Evolutionary conservation across 2,329 filamentous ascomycete species (phyloP), one percentile per base, ranked within the genome.

Genomic region (Penicillium sp.): DNA sequence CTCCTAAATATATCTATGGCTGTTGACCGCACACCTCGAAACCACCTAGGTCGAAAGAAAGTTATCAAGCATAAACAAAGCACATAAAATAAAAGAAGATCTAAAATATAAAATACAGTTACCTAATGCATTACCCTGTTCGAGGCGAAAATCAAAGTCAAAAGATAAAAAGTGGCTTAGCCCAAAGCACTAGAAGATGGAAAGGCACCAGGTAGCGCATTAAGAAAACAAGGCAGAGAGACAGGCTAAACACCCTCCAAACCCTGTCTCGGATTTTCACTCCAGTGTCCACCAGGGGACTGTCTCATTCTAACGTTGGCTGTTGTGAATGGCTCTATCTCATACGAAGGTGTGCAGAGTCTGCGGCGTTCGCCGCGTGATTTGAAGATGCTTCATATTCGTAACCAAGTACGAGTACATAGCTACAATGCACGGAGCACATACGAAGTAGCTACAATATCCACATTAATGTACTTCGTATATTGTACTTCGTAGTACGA

Each of bases 191-290:
- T 43, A 52, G 49, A 21, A 15, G 13, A 17, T 50, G 36, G 19
- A 23, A 33, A 45, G 25, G 6, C 43, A 45, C 13, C 7, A 23
- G 12, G 36, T 57, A 58, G 58, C 49, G 57, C 39, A 55, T 44
- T 47, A 39, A 38, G 50, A 60, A 63, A 66, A 61, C 60, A 66
- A 61, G 64, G 64, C 59, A 66, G 52, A 47, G 25, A 50, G 49
- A 49, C 31, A 59, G 48, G 45, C 57, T 55, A 65, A 58, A 33
- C 19, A 19, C 27, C 31, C 13, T 19, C 23, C 27, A 48, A 57
- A 52, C 51, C 54, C 55, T 61, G 61, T 64, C 63, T 64, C 57
- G 53, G 51, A 45, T 54, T 52, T 64, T 50, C 21, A 21, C 23
- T 17, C 10, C 17, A 31, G 31, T 53, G 49, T 55, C 50, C 49